These are phyloP conservation scores for Hylodesmum podocarpum DNA, from an alignment of 306 rosid genomes.

Conservation along the genomic window DNA sequence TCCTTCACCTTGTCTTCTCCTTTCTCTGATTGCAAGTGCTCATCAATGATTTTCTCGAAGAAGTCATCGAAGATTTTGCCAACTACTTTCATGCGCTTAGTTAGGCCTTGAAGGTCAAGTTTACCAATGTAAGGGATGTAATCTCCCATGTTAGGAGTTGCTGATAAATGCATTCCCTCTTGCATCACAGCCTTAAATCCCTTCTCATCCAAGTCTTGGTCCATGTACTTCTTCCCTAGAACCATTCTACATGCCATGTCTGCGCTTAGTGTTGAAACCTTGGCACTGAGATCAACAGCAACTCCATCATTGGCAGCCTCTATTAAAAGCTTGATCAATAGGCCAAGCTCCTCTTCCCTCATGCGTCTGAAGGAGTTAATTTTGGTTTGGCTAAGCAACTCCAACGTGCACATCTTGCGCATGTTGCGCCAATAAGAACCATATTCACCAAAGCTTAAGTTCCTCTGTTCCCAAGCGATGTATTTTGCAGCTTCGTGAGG, in stretches of 20 bases:
- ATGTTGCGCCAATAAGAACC: conserved; percentile 75
- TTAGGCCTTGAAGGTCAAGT: conserved; percentile 66
- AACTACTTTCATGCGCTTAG: conserved; percentile 41
- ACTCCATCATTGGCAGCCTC: conserved; percentile 33
- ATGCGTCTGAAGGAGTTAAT: conserved; percentile 46
- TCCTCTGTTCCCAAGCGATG: conserved; percentile 48
- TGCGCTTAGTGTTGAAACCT: conserved; percentile 34
- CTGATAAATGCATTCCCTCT: conserved; percentile 44
- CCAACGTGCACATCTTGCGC: conserved; percentile 70
- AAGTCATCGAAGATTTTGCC: conserved; percentile 54
- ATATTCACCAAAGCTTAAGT: conserved; percentile 40
- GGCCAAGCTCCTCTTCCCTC: conserved; percentile 61
- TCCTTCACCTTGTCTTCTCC: conserved; percentile 43
- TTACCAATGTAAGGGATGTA: conserved; percentile 51
- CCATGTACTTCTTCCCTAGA: conserved; percentile 56
- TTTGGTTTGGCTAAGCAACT: conserved; percentile 54
- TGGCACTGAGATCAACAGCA: conserved; percentile 50
- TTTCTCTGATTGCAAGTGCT: conserved; percentile 45
- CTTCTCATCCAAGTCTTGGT: conserved; percentile 48
- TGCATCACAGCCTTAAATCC: conserved; percentile 56
- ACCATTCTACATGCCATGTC: conserved; percentile 55
- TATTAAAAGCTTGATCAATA: conserved; percentile 33
- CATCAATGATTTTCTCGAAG: conserved; percentile 64
- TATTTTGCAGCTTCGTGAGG: conserved; percentile 36
- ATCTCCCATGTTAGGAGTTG: conserved; percentile 49